These are phyloP conservation scores for Pseudisothecium myosuroides DNA, from an alignment of 225 moss, liverwort and hornwort genomes.

Conservation along the genomic window DNA sequence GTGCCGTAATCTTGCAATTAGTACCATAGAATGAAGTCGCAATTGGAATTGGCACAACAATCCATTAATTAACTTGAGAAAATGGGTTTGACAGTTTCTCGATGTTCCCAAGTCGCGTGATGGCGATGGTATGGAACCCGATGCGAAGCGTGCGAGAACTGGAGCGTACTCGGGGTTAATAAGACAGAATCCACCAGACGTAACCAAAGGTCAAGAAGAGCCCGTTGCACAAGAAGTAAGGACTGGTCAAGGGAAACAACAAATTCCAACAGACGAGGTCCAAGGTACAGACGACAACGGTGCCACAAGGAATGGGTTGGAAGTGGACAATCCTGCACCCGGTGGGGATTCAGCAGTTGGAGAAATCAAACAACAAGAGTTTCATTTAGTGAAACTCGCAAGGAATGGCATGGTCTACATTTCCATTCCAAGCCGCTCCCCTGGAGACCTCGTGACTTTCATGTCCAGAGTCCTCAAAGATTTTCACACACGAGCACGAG, in stretches of 20 bases:
- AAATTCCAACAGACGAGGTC: neutral
- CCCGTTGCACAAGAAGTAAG: neutral
- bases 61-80: neutral
- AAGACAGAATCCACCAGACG: neutral
- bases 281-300: neutral
- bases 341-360: neutral
- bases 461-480: slow-evolving; percentile 44
- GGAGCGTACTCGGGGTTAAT: neutral
- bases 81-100: slow-evolving; percentile 6
- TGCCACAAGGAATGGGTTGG: neutral
- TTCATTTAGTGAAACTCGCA: slow-evolving; percentile 74
- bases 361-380: neutral
- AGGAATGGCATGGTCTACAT: slow-evolving; percentile 81
- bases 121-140: neutral
- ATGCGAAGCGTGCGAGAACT: slow-evolving; percentile 32
- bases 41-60: neutral
- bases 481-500: slow-evolving; percentile 39
- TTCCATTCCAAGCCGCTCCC: slow-evolving; percentile 35
- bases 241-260: neutral
- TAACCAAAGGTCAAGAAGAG: neutral
- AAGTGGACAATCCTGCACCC: neutral
- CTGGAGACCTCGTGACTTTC: slow-evolving; percentile 37
- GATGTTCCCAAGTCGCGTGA: neutral
- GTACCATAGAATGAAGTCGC: neutral
- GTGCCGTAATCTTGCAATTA: neutral